phyloP scores from a whole-genome alignment of 495 filamentous ascomycete species.

The Immersiella caudata region DNA sequence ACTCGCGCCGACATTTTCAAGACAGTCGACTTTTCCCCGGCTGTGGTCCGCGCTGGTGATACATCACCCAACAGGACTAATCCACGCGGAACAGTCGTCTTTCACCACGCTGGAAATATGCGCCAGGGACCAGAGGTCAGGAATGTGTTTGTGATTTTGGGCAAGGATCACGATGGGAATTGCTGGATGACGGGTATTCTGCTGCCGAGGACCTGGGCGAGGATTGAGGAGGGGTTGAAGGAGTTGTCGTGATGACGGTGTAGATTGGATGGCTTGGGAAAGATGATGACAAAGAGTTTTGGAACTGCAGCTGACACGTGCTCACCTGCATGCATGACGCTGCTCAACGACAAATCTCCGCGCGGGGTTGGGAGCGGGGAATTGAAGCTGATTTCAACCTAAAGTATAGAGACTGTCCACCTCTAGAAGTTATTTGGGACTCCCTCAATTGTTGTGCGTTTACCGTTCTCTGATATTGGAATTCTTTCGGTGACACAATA shows the following conservation, averaged over 20 bases:
- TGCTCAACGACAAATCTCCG: neutral
- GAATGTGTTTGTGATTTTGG: slow-evolving; percentile 41
- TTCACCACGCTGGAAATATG: slow-evolving; percentile 6
- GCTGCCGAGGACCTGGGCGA: slow-evolving; percentile 31
- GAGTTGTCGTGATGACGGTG: slow-evolving; percentile 8
- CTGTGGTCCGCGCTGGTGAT: slow-evolving; percentile 32
- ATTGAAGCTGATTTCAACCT: neutral
- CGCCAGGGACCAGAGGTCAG: slow-evolving; percentile 25
- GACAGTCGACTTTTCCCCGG: slow-evolving; percentile 47
- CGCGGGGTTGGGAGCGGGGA: neutral
- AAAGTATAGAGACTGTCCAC: too few species aligned
- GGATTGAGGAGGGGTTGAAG: slow-evolving; percentile 36
- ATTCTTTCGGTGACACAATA: too few species aligned
- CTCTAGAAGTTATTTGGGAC: too few species aligned
- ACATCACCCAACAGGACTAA: slow-evolving; percentile 10
- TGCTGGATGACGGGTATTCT: slow-evolving; percentile 47
- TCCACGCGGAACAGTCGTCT: slow-evolving; percentile 2
- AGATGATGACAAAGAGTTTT: neutral
- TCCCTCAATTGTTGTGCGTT: too few species aligned
- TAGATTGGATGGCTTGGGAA: too few species aligned
- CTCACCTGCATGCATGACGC: neutral
- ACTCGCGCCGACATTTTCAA: slow-evolving; percentile 48
- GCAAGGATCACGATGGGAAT: slow-evolving; percentile 50
- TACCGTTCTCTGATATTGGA: too few species aligned
- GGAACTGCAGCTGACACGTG: neutral